Evolutionary conservation across 441 rosid species (phyloP), one percentile per base, ranked within the genome.

Genomic region (Flueggea neowawraea): DNA sequence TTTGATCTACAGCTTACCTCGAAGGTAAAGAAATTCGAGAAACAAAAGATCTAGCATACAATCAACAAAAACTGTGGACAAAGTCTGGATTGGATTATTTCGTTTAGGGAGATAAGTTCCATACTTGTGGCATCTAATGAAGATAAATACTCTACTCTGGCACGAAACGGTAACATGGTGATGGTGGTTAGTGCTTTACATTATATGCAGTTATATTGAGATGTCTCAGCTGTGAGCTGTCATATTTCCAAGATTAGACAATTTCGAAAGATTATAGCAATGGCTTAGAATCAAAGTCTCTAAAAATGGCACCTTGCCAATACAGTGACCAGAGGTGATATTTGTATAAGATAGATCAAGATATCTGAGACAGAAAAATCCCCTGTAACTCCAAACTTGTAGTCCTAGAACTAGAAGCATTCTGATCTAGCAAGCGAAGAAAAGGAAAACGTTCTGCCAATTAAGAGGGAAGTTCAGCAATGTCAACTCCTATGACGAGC

Each of bases 211-310:
- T 43, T 43, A 43, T 11, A 32, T 31, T 32, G 15, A 51, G 15
- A 61, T 61, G 64, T 54, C 45, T 32, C 6, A 61, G 55, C n/a
- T n/a, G n/a, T n/a, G n/a, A 47, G 31, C 15, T 11, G 50, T 4
- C n/a, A 61, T 33, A 9, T n/a, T 50, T 28, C 17, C 51, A n/a
- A 9, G 49, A 5, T 31, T 11, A 3, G 55, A 55, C 64, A 61
- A 33, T 32, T 50, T 31, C 16, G 6, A 47, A 28, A 61, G 64
- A 48, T 61, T 22, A 51, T 48, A 51, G 33, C 55, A 61, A 49
- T 50, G 31, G 6, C 44, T 31, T 45, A 61, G 47, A 36, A 50
- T 61, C 55, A 49, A 51, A 28, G 64, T 61, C 15, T 61, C 55
- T 43, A 61, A 33, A 36, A 51, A 61, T 49, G 16, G 32, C 31